A percentile compares a stretch with the other conserved stretches of the same genome.
These are phyloP conservation scores for Barbarea vulgaris DNA, from an alignment of 345 rosid species.

Conservation along the genomic window DNA sequence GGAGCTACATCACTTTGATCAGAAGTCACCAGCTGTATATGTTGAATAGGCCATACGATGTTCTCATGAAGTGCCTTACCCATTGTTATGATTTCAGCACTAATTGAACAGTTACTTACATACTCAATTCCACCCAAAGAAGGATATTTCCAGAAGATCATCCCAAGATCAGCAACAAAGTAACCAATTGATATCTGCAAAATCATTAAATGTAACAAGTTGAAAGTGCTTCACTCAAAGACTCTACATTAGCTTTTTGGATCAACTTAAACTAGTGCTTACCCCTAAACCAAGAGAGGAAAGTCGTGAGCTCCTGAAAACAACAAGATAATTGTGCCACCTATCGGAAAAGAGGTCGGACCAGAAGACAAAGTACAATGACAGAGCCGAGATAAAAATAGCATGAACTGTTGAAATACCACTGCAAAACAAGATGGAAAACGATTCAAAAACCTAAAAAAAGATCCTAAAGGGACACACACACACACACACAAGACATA, in stretches of 20 bases:
- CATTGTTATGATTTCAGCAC: too few species aligned
- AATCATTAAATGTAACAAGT: not conserved
- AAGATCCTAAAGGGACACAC: too few species aligned
- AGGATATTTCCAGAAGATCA: slow-evolving; percentile 89
- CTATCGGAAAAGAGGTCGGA: slow-evolving; percentile 77
- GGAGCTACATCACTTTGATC: too few species aligned
- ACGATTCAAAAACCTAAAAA: not conserved
- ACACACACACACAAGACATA: not conserved
- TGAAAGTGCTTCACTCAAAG: not conserved
- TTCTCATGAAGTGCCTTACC: too few species aligned
- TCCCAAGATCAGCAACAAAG: slow-evolving; percentile 79
- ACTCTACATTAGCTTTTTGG: not conserved
- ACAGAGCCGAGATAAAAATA: slow-evolving; percentile 60
- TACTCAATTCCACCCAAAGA: slow-evolving; percentile 86
- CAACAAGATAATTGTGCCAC: slow-evolving; percentile 51
- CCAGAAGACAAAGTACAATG: slow-evolving; percentile 81
- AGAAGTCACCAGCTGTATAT: too few species aligned
- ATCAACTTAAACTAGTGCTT: slow-evolving; percentile 18
- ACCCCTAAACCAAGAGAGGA: slow-evolving; percentile 83
- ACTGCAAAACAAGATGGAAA: slow-evolving; percentile 48
- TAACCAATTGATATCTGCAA: slow-evolving; percentile 87
- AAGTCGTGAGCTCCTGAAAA: slow-evolving; percentile 65
- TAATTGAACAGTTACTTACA: slow-evolving; percentile 61
- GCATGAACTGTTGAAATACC: slow-evolving; percentile 92
- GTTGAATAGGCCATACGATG: too few species aligned